Base-by-base conservation (phyloP, 2,329 filamentous ascomycete genomes). In the Cladosporium sp. region DNA sequence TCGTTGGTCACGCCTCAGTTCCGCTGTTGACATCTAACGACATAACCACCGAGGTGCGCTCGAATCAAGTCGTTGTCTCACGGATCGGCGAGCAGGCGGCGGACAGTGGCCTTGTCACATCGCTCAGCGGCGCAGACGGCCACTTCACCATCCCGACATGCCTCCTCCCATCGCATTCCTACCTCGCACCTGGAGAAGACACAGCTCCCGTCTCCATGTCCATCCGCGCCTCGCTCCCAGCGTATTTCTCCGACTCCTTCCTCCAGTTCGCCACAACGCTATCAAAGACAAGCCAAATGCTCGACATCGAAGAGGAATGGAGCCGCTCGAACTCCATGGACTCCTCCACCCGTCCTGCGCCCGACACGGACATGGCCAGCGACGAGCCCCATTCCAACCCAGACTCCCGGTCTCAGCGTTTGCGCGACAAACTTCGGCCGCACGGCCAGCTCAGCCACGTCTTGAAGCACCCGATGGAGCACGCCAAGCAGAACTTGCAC, bases 281-380 rank as follows among this genome's bases (percentile, higher is more conserved):
- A 1, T 72, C 79, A n/a, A 81, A 80, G 59, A 77, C 77, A 0
- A 79, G 73, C n/a, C 80, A 80, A 56, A 70, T 80, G 43, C 35
- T 46, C 16, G 50, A 53, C 37, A 53, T 53, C 43, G 43, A 53
- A 43, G 48, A 50, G 28, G 48, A 50, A 43, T 40, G 14, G 9
- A 14, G 31, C 13, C 28, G 32, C 18, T 8, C 19, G 4, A 40
- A 11, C 31, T 11, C 11, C 3, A 18, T 22, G 11, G 38, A 43
- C 37, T 33, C 37, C 22, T 19, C 22, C 9, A 41, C 8, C 28
- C 22, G 19, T 22, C 28, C 22, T 28, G 3, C 22, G 14, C 9
- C 14, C 14, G 28, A 32, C 37, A 22, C 22, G 3, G 28, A 42
- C 4, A 10, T n/a, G 2, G 4, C 4, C 8, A 14, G n/a, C 1